Evolutionary conservation across 2,329 filamentous ascomycete genomes (phyloP).

Genomic region (Fusarium mexicanum): DNA sequence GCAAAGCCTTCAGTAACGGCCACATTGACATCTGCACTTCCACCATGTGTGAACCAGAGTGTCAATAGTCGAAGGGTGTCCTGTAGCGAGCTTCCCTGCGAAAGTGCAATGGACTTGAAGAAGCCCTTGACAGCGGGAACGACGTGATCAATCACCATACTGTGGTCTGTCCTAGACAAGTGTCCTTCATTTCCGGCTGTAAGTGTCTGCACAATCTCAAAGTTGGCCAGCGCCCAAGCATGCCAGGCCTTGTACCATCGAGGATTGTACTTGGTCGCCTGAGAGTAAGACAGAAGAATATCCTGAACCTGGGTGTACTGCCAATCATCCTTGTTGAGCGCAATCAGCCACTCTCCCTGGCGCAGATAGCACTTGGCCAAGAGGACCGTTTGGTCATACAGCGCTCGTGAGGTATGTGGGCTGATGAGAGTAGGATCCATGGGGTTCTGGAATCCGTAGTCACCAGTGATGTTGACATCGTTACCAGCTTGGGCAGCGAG

Average conservation of each 20-base stretch:
- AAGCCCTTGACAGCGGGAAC: slow-evolving; percentile 96
- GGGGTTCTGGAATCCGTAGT: slow-evolving; percentile 62
- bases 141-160: slow-evolving; percentile 83
- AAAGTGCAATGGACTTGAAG: slow-evolving; percentile 95
- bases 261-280: slow-evolving; percentile 92
- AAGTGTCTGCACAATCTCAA: slow-evolving; percentile 92
- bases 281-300: slow-evolving; percentile 88
- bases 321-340: slow-evolving; percentile 89
- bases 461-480: slow-evolving; percentile 56
- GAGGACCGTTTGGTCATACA: slow-evolving; percentile 72
- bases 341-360: slow-evolving; percentile 94
- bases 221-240: slow-evolving; percentile 97
- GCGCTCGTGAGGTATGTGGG: slow-evolving; percentile 61
- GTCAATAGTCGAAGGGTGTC: slow-evolving; percentile 93
- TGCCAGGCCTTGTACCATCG: slow-evolving; percentile 99
- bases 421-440: slow-evolving; percentile 57
- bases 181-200: slow-evolving; percentile 71
- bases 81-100: slow-evolving; percentile 90
- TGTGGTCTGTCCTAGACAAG: slow-evolving; percentile 60
- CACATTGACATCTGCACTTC: slow-evolving; percentile 84
- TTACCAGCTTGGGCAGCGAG: slow-evolving; percentile 58
- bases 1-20: slow-evolving; percentile 91
- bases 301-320: slow-evolving; percentile 85
- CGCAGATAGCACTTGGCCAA: slow-evolving; percentile 96
- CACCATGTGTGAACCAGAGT: slow-evolving; percentile 95